Conservation (phyloP, 108 stramenopile species). For the Skeletonema costatum region DNA sequence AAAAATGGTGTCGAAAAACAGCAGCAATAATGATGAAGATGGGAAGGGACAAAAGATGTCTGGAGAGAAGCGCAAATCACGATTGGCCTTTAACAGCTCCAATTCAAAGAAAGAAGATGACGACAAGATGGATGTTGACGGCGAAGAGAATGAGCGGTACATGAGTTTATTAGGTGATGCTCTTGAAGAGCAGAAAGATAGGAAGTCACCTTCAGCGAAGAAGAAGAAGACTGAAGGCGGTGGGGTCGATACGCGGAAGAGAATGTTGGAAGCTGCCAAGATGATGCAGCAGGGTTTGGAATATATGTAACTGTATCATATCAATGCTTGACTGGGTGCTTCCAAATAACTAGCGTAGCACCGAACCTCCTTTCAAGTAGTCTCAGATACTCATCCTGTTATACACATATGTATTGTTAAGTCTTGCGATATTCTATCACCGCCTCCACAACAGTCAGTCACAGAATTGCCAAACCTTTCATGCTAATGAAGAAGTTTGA, state of each 20-base stretch:
- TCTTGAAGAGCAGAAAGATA: not conserved
- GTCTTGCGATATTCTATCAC: no score
- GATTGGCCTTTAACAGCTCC: conserved; percentile 19
- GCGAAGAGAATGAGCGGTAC: conserved; percentile 11
- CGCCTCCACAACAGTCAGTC: no score
- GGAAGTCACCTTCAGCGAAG: conserved; percentile 1
- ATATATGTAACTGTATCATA: not conserved
- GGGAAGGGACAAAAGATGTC: not conserved
- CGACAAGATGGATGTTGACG: conserved; percentile 11
- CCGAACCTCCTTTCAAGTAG: no score
- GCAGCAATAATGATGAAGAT: conserved; percentile 1
- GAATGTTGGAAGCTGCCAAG: conserved; percentile 40
- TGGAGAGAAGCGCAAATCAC: conserved; percentile 29
- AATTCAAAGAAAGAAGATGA: not conserved
- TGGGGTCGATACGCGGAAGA: conserved; percentile 16
- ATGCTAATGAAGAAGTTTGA: no score
- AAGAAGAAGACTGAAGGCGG: conserved; percentile 7
- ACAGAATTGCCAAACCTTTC: no score
- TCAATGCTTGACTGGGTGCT: no score
- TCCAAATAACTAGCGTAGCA: no score
- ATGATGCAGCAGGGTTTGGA: conserved; percentile 16
- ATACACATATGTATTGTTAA: no score
- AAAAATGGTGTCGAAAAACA: conserved; percentile 58
- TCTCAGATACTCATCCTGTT: no score
- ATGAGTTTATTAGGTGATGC: conserved; percentile 17